phyloP scores from a whole-genome alignment of 164 flowering plant genomes.

The Tinospora cordifolia region DNA sequence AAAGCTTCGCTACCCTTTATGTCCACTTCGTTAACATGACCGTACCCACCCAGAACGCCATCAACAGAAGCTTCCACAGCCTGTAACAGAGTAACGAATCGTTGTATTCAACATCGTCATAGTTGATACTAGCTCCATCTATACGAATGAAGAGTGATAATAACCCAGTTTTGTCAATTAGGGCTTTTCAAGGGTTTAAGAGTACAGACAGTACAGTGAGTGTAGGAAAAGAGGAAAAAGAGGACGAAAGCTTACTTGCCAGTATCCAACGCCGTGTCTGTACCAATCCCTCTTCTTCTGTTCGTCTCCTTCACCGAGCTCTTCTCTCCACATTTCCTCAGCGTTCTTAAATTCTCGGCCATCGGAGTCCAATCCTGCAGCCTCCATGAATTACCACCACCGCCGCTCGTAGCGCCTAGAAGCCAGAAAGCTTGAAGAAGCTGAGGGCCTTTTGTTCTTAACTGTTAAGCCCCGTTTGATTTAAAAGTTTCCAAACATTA shows the following conservation, averaged over 20 bases:
- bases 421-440: too few species aligned
- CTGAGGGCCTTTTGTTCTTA: too few species aligned
- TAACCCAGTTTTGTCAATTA: background rate
- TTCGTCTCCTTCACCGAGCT: conserved; percentile 47
- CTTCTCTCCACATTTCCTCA: conserved; percentile 80
- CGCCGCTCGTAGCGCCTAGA: too few species aligned
- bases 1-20: conserved; percentile 68
- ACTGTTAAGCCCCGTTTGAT: too few species aligned
- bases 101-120: too few species aligned
- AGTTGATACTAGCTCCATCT: too few species aligned
- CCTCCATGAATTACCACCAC: conserved; percentile 32
- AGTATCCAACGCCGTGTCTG: conserved; percentile 64
- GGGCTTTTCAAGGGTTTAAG: background rate
- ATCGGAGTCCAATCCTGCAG: conserved; percentile 49
- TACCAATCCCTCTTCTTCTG: conserved; percentile 67
- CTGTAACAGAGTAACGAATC: conserved; percentile 22
- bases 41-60: conserved; percentile 94
- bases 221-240: too few species aligned
- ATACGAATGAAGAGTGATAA: too few species aligned
- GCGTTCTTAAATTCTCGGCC: conserved; percentile 68
- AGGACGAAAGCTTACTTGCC: conserved; percentile 48
- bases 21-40: conserved; percentile 70
- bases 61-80: conserved; percentile 88
- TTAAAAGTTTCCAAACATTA: too few species aligned
- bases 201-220: too few species aligned